Evolutionary conservation across 805 yeast genomes (phyloP).

Genomic region (Debaryomyces prosopidis): DNA sequence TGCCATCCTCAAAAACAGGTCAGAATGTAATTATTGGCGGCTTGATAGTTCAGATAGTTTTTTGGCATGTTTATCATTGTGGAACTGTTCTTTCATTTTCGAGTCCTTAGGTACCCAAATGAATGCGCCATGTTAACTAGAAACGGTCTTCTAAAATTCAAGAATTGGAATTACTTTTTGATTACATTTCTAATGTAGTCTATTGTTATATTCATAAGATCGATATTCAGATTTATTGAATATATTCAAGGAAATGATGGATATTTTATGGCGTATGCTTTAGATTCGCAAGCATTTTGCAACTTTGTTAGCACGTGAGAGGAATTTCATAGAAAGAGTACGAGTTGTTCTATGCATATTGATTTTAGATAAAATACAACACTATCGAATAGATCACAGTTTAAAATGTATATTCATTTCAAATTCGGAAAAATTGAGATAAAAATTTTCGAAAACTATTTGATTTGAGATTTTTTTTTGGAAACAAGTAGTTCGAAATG

Average conservation of each 20-base stretch:
- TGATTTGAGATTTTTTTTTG: too few species aligned
- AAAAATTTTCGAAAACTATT: too few species aligned
- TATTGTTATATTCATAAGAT: conserved; percentile 25
- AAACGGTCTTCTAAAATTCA: neutral
- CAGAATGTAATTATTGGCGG: conserved; percentile 25
- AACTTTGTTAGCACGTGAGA: conserved; percentile 20
- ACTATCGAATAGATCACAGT: too few species aligned
- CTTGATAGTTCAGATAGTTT: conserved; percentile 27
- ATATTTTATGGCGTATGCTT: conserved; percentile 13
- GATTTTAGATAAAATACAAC: too few species aligned
- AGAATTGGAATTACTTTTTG: conserved; percentile 10
- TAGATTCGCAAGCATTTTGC: conserved; percentile 29
- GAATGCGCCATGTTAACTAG: neutral
- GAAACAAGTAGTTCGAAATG: too few species aligned
- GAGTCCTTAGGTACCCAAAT: conserved; percentile 2
- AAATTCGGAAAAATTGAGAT: too few species aligned
- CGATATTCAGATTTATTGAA: conserved; percentile 30
- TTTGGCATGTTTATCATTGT: conserved; percentile 26
- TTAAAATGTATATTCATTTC: too few species aligned
- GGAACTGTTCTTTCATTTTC: conserved; percentile 12
- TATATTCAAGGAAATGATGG: conserved; percentile 28
- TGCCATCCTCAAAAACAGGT: conserved; percentile 13
- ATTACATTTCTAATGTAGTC: conserved; percentile 7
- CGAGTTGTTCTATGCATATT: too few species aligned
- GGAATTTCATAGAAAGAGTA: too few species aligned